These are phyloP conservation scores for Cornus suecica DNA, from an alignment of 148 eudicot species.

Conservation along the genomic window DNA sequence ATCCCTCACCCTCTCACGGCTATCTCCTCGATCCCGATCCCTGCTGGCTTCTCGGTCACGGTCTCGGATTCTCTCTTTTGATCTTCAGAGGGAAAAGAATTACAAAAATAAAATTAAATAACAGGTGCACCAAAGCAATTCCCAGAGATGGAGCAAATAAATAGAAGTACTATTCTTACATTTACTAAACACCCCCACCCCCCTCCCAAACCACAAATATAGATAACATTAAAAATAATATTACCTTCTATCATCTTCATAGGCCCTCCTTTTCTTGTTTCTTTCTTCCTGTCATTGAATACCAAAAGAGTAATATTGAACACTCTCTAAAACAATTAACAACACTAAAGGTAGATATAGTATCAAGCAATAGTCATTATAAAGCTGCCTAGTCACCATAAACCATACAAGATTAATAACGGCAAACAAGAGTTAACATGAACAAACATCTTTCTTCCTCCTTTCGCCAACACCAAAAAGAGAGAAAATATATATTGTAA, in stretches of 20 bases:
- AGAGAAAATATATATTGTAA: neutral
- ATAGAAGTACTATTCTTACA: neutral
- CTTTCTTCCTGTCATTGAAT: constrained; percentile 67
- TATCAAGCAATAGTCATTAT: neutral
- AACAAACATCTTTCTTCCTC: no score
- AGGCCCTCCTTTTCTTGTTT: constrained; percentile 60
- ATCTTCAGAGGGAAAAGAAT: constrained; percentile 37
- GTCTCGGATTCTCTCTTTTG: constrained; percentile 72
- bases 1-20: constrained; percentile 59
- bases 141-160: no score
- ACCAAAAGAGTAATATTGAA: constrained; percentile 13
- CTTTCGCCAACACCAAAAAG: neutral
- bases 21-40: constrained; percentile 59
- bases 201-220: neutral
- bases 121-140: neutral
- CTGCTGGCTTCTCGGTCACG: constrained; percentile 63
- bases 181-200: neutral
- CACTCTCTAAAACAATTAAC: neutral
- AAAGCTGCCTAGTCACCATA: no score
- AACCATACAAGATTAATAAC: no score
- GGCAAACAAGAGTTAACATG: no score
- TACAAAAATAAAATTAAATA: no score
- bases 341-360: neutral
- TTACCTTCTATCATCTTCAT: constrained; percentile 80
- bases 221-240: neutral